These are phyloP conservation scores for Lepidium sativum DNA, from an alignment of 345 rosid species.

Conservation along the genomic window DNA sequence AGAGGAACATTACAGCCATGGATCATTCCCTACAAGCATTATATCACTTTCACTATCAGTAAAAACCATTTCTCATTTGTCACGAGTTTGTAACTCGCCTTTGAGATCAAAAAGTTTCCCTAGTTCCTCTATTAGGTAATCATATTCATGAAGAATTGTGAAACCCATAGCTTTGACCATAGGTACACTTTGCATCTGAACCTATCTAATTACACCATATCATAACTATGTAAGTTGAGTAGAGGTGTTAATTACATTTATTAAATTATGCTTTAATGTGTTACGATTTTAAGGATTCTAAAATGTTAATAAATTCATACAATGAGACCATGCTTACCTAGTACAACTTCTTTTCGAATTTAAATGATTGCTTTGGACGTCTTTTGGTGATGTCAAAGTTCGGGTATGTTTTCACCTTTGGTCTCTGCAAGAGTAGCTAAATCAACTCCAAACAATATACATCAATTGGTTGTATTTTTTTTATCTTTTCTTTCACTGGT, in stretches of 20 bases:
- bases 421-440: not conserved
- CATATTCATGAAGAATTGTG: slow-evolving; percentile 38
- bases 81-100: slow-evolving; percentile 33
- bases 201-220: slow-evolving; percentile 31
- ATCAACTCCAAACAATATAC: slow-evolving; percentile 45
- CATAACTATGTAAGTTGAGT: not conserved
- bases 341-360: slow-evolving; percentile 40
- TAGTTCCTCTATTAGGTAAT: slow-evolving; percentile 39
- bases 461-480: slow-evolving; percentile 18
- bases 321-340: not conserved
- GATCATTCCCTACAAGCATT: slow-evolving; percentile 78
- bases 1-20: slow-evolving; percentile 48
- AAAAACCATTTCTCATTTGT: slow-evolving; percentile 48
- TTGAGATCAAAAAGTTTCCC: slow-evolving; percentile 46
- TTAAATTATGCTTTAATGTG: not conserved
- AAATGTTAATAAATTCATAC: too few species aligned
- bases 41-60: slow-evolving; percentile 60
- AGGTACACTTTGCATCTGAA: slow-evolving; percentile 51
- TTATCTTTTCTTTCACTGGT: not conserved
- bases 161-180: slow-evolving; percentile 58
- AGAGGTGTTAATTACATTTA: not conserved
- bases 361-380: slow-evolving; percentile 24
- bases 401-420: slow-evolving; percentile 21
- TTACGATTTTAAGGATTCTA: not conserved
- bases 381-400: slow-evolving; percentile 14